phyloP scores from a whole-genome alignment of 2,329 filamentous ascomycete genomes.

The Diaporthe sp. region DNA sequence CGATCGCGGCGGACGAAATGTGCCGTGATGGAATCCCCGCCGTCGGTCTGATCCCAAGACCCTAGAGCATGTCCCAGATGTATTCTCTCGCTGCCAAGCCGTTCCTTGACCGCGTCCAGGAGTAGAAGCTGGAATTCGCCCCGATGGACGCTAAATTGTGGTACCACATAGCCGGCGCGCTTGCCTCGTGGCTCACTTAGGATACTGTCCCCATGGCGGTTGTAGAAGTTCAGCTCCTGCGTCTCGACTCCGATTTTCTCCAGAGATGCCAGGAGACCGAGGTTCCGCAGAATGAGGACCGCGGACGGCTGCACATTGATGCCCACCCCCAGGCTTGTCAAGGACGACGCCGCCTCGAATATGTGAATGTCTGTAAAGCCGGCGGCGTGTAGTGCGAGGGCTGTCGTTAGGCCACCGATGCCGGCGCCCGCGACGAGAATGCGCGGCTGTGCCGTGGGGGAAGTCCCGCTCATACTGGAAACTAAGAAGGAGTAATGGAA shows the following conservation, averaged over 20 bases:
- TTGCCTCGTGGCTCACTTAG: slow-evolving; percentile 58
- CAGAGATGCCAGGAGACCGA: slow-evolving; percentile 57
- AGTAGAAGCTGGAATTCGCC: slow-evolving; percentile 61
- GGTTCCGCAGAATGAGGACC: slow-evolving; percentile 58
- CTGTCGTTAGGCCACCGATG: slow-evolving; percentile 49
- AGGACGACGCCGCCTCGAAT: slow-evolving; percentile 57
- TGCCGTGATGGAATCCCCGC: slow-evolving; percentile 52
- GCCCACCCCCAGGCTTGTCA: slow-evolving; percentile 59
- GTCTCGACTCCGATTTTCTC: slow-evolving; percentile 57
- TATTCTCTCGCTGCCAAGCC: slow-evolving; percentile 55
- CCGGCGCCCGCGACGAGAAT: slow-evolving; percentile 50
- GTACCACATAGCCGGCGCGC: slow-evolving; percentile 57
- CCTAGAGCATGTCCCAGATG: slow-evolving; percentile 56
- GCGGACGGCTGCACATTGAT: slow-evolving; percentile 63
- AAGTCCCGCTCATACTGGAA: background rate
- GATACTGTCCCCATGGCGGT: slow-evolving; percentile 58
- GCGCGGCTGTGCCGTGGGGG: slow-evolving; percentile 40
- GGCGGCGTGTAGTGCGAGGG: slow-evolving; percentile 48
- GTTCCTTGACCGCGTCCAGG: slow-evolving; percentile 56
- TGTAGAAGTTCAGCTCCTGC: slow-evolving; percentile 60
- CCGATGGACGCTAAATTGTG: slow-evolving; percentile 60
- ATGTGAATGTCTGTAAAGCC: slow-evolving; percentile 57
- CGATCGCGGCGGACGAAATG: slow-evolving; percentile 50
- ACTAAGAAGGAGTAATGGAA: background rate
- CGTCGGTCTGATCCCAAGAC: slow-evolving; percentile 52